phyloP scores from a whole-genome alignment of 2,329 filamentous ascomycete species.

The Monosporascus sp. region DNA sequence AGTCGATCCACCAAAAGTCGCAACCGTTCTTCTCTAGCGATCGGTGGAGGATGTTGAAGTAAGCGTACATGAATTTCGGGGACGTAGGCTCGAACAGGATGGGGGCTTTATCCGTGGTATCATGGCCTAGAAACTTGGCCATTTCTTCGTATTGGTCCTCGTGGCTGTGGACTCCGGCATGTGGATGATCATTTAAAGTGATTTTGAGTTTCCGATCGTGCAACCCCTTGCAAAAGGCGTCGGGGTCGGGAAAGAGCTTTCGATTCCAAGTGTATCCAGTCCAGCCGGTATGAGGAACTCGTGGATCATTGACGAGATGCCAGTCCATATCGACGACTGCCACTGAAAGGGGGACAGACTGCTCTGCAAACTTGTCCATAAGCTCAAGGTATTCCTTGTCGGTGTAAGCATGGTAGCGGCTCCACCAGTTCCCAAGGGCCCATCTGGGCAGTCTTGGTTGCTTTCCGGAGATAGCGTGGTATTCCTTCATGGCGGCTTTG shows the following conservation, averaged over 20 bases:
- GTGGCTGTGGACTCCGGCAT: constrained; percentile 50
- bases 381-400: constrained; percentile 50
- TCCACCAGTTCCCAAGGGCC: constrained; percentile 62
- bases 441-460: constrained; percentile 53
- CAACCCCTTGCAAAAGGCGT: constrained; percentile 43
- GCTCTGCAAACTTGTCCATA: constrained; percentile 48
- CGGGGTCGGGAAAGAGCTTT: constrained; percentile 51
- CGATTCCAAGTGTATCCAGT: constrained; percentile 61
- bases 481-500: constrained; percentile 45
- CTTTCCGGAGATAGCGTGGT: constrained; percentile 50
- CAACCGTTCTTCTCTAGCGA: constrained; percentile 49
- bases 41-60: constrained; percentile 52
- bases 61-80: constrained; percentile 51
- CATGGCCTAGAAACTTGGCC: constrained; percentile 45
- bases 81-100: constrained; percentile 53
- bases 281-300: constrained; percentile 46
- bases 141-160: constrained; percentile 54
- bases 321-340: constrained; percentile 64
- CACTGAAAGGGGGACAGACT: constrained; percentile 51
- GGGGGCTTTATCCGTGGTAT: constrained; percentile 42
- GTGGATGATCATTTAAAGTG: constrained; percentile 58
- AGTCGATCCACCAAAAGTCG: constrained; percentile 66
- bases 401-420: constrained; percentile 54
- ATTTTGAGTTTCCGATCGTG: constrained; percentile 47
- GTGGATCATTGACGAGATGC: constrained; percentile 49